Base-by-base conservation (phyloP, 257 asterid genomes). In the Galeopsis tetrahit region DNA sequence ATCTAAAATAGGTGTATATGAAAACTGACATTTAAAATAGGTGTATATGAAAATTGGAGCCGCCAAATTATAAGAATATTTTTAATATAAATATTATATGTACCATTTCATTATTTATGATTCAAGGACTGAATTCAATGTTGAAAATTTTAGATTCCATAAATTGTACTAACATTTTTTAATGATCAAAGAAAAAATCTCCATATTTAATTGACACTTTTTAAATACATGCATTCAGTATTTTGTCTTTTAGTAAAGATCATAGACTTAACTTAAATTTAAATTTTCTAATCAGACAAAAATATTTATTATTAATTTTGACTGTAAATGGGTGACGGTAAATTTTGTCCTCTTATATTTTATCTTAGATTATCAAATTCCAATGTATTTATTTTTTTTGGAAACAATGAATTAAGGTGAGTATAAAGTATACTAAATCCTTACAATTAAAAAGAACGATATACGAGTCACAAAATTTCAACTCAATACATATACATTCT, bases 341-440 rank as follows among this genome's bases (percentile, higher is more conserved):
- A 74, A 73, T 64, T 35, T 21, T 55, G 73, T 35, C 63, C 46
- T 33, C 14, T 46, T 58, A 38, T 1, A 38, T 46, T 55, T 42
- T 43, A 46, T 53, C 56, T 69, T 21, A 21, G 28, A 21, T 21
- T 21, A 21, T 21, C 28, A 21, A 21, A 21, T 21, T 21, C 28
- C 28, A 21, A 21, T 21, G 28, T 21, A 21, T 21, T 21, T 21
- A 21, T 21, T 21, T 21, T 21, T 21, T 21, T 21, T 21, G 28
- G 28, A 21, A 21, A 21, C 28, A 21, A 21, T 21, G 28, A 21
- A 21, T 21, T 21, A 21, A 21, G 1, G 28, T 21, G 28, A 21
- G 28, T 21, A 21, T 21, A 21, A 21, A 21, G 28, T 0, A 21
- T 21, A 21, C 28, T 0, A 0, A 21, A 21, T 21, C 28, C 28